Base-by-base conservation (phyloP, 2,329 filamentous ascomycete species). In the Trichoderma atroviride region DNA sequence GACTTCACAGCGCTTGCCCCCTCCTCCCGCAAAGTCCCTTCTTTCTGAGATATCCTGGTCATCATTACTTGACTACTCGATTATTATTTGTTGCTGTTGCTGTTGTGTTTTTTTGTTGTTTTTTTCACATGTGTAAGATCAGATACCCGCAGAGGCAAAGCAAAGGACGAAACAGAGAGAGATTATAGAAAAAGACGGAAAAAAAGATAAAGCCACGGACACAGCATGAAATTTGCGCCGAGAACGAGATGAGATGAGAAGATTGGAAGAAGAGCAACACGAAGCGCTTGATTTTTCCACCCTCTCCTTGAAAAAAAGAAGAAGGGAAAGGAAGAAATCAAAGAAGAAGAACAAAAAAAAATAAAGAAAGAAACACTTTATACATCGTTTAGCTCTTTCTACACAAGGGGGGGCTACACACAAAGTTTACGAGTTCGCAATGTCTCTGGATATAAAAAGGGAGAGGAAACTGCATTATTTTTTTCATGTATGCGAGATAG, bases 81-180 rank as follows among this genome's bases (percentile, higher is more conserved):
- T 40, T 67, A 43, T 67, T 67, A 59, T 60, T 43, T 56, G 27
- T n/a, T 60, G 35, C 59, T 59, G 43, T 47, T 69, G 29, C n/a
- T n/a, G n/a, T n/a, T 69, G 27, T 59, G 40, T 35, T 59, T 65
- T 40, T 40, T 66, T 56, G 40, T 60, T 63, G 29, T 65, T 52
- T 29, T 65, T 59, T 53, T 61, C 55, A 63, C 31, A 69, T 66
- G 31, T 69, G 61, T 69, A 69, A 69, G 68, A 68, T 68, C 57
- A 68, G 66, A 69, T 69, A 69, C 68, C 68, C 68, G 68, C 68
- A 69, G 68, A 65, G 68, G 68, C 68, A 66, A 69, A 59, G 53
- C 59, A 64, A 63, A 64, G 52, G 67, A 63, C 50, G 31, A 57
- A 50, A 50, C 27, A 27, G 37, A 69, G 59, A 56, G n/a, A 50